phyloP scores from a whole-genome alignment of 257 asterid species.

The Osmanthus fragrans region DNA sequence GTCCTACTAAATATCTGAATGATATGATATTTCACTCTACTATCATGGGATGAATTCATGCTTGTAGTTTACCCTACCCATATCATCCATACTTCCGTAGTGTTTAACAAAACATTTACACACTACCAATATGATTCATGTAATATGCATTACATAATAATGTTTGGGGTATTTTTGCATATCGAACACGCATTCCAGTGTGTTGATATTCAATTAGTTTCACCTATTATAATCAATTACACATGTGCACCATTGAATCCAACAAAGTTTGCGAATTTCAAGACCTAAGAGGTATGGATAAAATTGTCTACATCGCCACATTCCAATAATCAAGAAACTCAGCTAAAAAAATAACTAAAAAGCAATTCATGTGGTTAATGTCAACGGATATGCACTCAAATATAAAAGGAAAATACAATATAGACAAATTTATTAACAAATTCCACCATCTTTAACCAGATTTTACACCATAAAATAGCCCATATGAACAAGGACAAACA shows the following conservation, averaged over 20 bases:
- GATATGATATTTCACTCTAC: not conserved
- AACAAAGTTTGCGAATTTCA: not conserved
- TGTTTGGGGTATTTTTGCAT: no score
- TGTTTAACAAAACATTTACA: no score
- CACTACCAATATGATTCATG: no score
- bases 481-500: constrained; percentile 36
- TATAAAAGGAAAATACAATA: not conserved
- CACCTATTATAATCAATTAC: not conserved
- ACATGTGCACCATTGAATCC: not conserved
- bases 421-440: constrained; percentile 31
- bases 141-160: no score
- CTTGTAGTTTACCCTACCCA: no score
- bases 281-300: not conserved
- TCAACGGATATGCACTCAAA: not conserved
- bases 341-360: not conserved
- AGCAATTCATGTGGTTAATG: constrained; percentile 6
- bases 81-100: no score
- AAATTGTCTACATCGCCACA: not conserved
- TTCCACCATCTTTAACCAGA: constrained; percentile 21
- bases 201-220: no score
- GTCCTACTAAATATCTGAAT: not conserved
- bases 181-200: no score
- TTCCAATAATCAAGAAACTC: not conserved
- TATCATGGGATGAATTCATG: no score
- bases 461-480: constrained; percentile 11